These are phyloP conservation scores for Penicillium psychrosexuale DNA, from an alignment of 2,329 filamentous ascomycete genomes.

Conservation along the genomic window DNA sequence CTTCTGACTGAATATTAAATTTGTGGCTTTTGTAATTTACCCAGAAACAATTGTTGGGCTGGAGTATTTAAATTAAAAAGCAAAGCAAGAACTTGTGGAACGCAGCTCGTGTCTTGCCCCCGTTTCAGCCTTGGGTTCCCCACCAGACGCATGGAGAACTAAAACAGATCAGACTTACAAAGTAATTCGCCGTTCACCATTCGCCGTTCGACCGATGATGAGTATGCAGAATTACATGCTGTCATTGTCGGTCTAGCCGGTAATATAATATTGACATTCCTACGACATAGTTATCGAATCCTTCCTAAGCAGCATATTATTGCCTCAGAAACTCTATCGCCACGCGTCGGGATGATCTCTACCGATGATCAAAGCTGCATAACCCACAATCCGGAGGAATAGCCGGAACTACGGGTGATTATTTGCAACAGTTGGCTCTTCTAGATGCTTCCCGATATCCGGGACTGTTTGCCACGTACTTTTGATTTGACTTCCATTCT, in stretches of 20 bases:
- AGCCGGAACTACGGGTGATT: background rate
- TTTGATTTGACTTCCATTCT: background rate
- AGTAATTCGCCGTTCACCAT: background rate
- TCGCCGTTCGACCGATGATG: background rate
- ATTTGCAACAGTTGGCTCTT: background rate
- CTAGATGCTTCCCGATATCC: background rate
- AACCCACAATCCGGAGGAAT: background rate
- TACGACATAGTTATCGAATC: background rate
- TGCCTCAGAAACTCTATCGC: slow-evolving; percentile 5
- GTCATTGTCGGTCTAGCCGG: background rate
- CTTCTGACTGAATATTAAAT: background rate
- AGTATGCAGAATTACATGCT: slow-evolving; percentile 3
- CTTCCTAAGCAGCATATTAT: background rate
- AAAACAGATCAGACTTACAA: background rate
- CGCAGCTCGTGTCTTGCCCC: background rate
- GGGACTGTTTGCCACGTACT: slow-evolving; percentile 4
- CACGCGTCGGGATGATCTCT: slow-evolving; percentile 10
- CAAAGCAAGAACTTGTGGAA: background rate
- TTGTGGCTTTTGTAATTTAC: background rate
- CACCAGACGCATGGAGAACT: background rate
- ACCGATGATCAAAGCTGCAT: background rate
- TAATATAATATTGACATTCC: background rate
- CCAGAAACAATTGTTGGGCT: background rate
- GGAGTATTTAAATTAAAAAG: background rate
- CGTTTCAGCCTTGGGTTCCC: background rate